Percentiles rank a stretch among this genome's conserved stretches.
Conservation (phyloP, 2,329 filamentous ascomycete genomes). For the Penicillium corylophilum region DNA sequence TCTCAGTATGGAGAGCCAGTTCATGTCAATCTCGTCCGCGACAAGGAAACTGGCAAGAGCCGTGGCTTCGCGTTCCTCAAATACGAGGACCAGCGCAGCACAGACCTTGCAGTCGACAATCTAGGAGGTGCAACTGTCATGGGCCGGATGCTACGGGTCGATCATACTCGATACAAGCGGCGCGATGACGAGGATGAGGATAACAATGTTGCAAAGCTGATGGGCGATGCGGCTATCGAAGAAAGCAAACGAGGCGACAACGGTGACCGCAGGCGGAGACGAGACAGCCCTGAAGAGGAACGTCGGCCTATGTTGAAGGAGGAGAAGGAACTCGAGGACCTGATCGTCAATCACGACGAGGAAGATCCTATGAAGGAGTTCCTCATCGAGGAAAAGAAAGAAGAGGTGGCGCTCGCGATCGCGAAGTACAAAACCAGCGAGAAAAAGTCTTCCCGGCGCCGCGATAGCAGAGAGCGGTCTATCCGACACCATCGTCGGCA, state of each 20-base stretch:
- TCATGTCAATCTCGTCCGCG: constrained; percentile 85
- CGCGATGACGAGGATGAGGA: constrained; percentile 67
- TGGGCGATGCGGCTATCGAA: constrained; percentile 46
- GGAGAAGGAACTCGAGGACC: constrained; percentile 72
- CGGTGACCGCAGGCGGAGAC: constrained; percentile 34
- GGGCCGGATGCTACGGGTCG: constrained; percentile 78
- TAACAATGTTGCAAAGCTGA: constrained; percentile 49
- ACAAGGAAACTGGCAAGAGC: constrained; percentile 95
- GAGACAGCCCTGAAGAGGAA: constrained; percentile 51
- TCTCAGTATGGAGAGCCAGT: constrained; percentile 95
- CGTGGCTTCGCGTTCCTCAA: constrained; percentile 95
- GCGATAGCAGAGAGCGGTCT: constrained; percentile 39
- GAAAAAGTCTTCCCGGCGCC: constrained; percentile 40
- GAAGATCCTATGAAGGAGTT: constrained; percentile 98
- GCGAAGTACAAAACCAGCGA: constrained; percentile 54
- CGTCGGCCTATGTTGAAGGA: constrained; percentile 70
- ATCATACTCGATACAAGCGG: constrained; percentile 88
- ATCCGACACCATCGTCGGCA: constrained; percentile 47
- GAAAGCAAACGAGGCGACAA: constrained; percentile 33
- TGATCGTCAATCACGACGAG: constrained; percentile 81
- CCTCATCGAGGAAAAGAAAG: constrained; percentile 85
- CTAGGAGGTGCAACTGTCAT: constrained; percentile 80
- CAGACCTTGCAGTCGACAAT: constrained; percentile 94
- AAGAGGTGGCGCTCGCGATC: constrained; percentile 74
- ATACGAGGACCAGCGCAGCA: constrained; percentile 96